Percentiles rank a stretch among this genome's conserved stretches.
These are phyloP conservation scores for Suillus clintonianus DNA, from an alignment of 768 basidiomycete species.

Conservation along the genomic window DNA sequence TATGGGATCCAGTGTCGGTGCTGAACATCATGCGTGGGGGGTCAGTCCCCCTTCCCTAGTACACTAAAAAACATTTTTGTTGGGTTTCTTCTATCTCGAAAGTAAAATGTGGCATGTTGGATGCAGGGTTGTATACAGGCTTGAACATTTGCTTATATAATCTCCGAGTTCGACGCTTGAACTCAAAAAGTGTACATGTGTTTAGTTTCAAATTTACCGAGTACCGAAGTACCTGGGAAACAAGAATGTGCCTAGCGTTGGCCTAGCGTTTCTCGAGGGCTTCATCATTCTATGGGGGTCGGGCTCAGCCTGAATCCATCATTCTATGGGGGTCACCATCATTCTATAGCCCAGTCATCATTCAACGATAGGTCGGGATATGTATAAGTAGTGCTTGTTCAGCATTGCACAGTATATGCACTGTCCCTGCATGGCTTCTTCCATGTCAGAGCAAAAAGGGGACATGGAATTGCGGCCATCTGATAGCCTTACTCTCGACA, in stretches of 20 bases:
- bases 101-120: conserved; percentile 10
- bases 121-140: conserved; percentile 5
- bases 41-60: no score
- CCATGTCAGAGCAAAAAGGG: background rate
- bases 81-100: conserved; percentile 13
- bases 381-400: background rate
- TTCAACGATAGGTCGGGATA: background rate
- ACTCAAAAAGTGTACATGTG: background rate
- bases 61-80: background rate
- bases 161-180: conserved; percentile 26
- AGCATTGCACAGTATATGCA: background rate
- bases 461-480: background rate
- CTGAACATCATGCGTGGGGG: conserved; percentile 18
- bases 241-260: background rate
- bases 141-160: conserved; percentile 29
- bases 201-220: background rate
- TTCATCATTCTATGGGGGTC: no score
- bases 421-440: background rate
- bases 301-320: no score
- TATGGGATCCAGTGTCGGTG: conserved; percentile 26
- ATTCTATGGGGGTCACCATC: no score
- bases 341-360: no score
- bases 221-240: conserved; percentile 1
- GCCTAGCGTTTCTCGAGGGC: no score
- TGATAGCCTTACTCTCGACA: background rate